A percentile compares a stretch with the other conserved stretches of the same genome.
phyloP scores from a whole-genome alignment of 768 basidiomycete genomes.

The Arthromyces matolae region DNA sequence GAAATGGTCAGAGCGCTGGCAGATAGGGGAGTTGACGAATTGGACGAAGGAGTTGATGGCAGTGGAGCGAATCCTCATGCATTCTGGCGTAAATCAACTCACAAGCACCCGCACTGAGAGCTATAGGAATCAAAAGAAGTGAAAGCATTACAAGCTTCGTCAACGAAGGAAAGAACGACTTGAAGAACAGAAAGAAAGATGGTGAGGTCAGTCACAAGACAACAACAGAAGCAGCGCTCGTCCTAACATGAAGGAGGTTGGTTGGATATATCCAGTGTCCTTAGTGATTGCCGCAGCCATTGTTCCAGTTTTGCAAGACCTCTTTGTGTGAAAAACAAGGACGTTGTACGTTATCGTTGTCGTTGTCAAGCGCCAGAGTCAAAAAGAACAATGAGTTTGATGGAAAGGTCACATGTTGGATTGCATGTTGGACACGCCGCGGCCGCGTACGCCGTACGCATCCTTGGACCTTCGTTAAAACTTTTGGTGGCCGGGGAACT shows the following conservation, averaged over 20 bases:
- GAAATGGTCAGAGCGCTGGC: slow-evolving; percentile 68
- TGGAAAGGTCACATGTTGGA: too few species aligned
- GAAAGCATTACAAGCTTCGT: slow-evolving; percentile 32
- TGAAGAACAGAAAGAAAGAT: slow-evolving; percentile 6
- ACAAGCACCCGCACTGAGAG: slow-evolving; percentile 35
- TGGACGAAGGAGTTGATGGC: slow-evolving; percentile 44
- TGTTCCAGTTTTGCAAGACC: slow-evolving; percentile 13
- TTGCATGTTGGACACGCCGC: too few species aligned
- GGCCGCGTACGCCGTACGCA: too few species aligned
- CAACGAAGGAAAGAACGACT: slow-evolving; percentile 18
- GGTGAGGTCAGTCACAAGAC: neutral
- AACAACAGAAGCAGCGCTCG: slow-evolving; percentile 10
- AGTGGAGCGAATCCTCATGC: slow-evolving; percentile 50
- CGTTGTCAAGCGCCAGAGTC: neutral
- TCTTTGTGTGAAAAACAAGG: slow-evolving; percentile 2
- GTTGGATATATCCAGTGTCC: slow-evolving; percentile 7
- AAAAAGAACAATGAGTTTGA: slow-evolving; percentile 9
- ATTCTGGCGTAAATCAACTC: slow-evolving; percentile 14
- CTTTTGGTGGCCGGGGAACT: too few species aligned
- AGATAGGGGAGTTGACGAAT: slow-evolving; percentile 46
- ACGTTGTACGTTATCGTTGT: too few species aligned
- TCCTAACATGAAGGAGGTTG: neutral
- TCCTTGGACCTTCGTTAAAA: too few species aligned
- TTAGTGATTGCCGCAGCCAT: slow-evolving; percentile 11
- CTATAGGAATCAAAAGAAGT: slow-evolving; percentile 29